Evolutionary conservation across 129 eudicot genomes (phyloP), one percentile per base, ranked within the genome.

Genomic region (Silybum marianum): DNA sequence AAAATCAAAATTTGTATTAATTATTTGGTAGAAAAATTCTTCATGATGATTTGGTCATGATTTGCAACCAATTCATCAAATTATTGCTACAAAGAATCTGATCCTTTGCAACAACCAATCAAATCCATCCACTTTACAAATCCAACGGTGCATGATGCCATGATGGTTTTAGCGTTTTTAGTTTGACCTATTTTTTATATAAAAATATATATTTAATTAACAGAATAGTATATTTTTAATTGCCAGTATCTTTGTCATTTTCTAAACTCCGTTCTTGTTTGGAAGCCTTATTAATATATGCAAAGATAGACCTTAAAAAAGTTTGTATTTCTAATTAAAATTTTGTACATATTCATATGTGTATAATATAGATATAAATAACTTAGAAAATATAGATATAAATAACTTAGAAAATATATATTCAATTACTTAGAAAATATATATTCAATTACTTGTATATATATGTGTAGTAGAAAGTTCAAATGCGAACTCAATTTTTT

Each of bases 11-110:
- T 19, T 46, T 7, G 34, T 16, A 69, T 24, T 28, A 25, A 46
- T 25, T 78, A 25, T 42, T 9, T 46, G 54, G 51, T 4, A 32
- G 67, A 46, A 46, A 30, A 46, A 26, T 16, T 44, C n/a, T 18
- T 24, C 30, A 18, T 10, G 39, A 69, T 79, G 76, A 60, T 76
- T 76, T 60, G 32, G 80, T 76, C 80, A 76, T 76, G 80, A 76
- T 62, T 54, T 12, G 44, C 32, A 58, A 9, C 18, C 6, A 9
- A 65, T 23, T 65, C 26, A 65, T 65, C 30, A 65, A 65, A 65
- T 22, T 22, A 65, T 65, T 65, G 69, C 66, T 58, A 58, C 23
- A n/a, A 38, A 58, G 66, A 58, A 58, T 58, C 66, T 58, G 63
- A 58, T 58, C 23, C 66, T 58, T 18, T 8, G 19, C 1, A 54